A percentile compares a stretch with the other conserved stretches of the same genome.
These are phyloP conservation scores for Neonectria ditissima DNA, from an alignment of 2,329 filamentous ascomycete species.

Conservation along the genomic window DNA sequence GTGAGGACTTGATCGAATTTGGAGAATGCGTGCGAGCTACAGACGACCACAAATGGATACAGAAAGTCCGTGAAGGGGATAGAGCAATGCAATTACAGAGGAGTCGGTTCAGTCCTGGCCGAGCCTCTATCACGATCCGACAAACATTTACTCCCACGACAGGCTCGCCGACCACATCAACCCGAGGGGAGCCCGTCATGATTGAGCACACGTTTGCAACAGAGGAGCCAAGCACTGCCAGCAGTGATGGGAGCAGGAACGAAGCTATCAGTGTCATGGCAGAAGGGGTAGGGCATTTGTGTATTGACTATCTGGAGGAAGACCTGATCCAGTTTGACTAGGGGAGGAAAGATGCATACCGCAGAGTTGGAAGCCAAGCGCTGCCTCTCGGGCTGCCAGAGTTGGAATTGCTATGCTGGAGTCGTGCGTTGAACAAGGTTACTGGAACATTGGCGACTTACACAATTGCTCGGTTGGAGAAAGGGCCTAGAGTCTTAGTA, in stretches of 20 bases:
- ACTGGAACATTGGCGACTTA: not conserved
- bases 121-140: not conserved
- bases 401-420: not conserved
- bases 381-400: not conserved
- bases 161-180: not conserved
- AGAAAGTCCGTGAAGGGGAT: constrained; percentile 32
- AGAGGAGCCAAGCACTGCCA: not conserved
- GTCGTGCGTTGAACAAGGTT: not conserved
- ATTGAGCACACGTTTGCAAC: constrained; percentile 7
- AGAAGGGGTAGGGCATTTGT: not conserved
- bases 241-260: not conserved
- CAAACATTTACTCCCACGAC: constrained; percentile 2
- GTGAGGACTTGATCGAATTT: constrained; percentile 55
- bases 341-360: not conserved
- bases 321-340: constrained; percentile 1
- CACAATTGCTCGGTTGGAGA: not conserved
- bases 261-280: constrained; percentile 5
- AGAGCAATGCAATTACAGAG: constrained; percentile 2
- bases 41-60: constrained; percentile 29
- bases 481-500: not conserved
- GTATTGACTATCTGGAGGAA: not conserved
- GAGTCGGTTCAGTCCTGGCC: not conserved
- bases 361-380: not conserved
- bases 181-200: not conserved
- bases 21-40: constrained; percentile 24